These are phyloP conservation scores for Kluyveromyces lactis DNA, from an alignment of 805 yeast species.

Conservation along the genomic window DNA sequence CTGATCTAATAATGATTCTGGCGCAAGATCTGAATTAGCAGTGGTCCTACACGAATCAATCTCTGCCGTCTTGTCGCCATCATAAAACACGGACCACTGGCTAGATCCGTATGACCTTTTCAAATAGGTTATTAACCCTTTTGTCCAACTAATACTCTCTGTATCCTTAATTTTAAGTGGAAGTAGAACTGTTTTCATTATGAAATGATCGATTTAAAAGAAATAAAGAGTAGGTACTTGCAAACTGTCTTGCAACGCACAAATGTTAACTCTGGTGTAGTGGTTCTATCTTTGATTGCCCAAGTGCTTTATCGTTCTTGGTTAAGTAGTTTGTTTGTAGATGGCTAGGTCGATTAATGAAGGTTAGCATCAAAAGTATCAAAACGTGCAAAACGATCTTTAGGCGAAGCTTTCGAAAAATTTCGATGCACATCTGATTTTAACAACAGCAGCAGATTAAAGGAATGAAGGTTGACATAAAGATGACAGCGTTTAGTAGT, in stretches of 20 bases:
- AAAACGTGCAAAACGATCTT: conserved; percentile 1
- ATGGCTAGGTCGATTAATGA: too few relatives aligned
- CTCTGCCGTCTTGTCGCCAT: conserved; percentile 20
- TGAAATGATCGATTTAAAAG: not conserved
- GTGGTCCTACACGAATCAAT: conserved; percentile 23
- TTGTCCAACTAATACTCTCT: conserved; percentile 24
- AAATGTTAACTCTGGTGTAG: too few relatives aligned
- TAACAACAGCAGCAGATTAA: too few relatives aligned
- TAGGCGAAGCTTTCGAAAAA: not conserved
- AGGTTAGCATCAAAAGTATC: not conserved
- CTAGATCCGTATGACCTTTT: conserved; percentile 25
- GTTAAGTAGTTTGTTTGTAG: too few relatives aligned
- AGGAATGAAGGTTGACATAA: too few relatives aligned
- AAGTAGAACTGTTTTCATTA: conserved; percentile 21
- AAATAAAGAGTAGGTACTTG: too few relatives aligned
- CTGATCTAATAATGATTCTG: conserved; percentile 25
- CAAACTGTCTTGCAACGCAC: too few relatives aligned
- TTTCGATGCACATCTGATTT: not conserved
- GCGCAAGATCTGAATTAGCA: conserved; percentile 27
- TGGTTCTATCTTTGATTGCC: too few relatives aligned
- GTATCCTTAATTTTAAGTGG: conserved; percentile 25
- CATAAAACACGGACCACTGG: conserved; percentile 25
- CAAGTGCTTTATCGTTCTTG: too few relatives aligned
- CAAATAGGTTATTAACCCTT: conserved; percentile 22
- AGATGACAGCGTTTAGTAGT: too few relatives aligned